A percentile compares a stretch with the other conserved stretches of the same genome.
phyloP scores from a whole-genome alignment of 2,329 filamentous ascomycete genomes.

The Aspergillus latus region DNA sequence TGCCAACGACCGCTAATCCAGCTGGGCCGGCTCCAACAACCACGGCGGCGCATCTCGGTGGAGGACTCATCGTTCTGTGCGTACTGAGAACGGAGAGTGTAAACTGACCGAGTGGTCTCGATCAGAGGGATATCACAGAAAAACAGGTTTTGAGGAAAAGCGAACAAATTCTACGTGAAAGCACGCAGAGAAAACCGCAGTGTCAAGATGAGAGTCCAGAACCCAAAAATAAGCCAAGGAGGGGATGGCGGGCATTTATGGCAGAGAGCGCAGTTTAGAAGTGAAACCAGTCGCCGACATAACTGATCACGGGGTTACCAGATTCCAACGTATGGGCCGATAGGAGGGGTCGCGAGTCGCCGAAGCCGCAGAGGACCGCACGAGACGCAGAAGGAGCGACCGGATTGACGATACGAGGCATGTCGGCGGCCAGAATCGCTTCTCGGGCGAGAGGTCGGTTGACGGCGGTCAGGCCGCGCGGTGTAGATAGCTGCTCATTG shows the following conservation, averaged over 20 bases:
- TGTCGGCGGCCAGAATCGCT: constrained; percentile 4
- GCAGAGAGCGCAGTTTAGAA: not conserved
- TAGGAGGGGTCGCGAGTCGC: constrained; percentile 3
- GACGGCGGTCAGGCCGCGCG: constrained; percentile 7
- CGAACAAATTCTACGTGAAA: constrained; percentile 7
- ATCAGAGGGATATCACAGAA: not conserved
- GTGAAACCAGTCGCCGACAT: constrained; percentile 5
- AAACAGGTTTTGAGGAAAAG: not conserved
- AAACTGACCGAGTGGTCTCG: not conserved
- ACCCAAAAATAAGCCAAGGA: not conserved
- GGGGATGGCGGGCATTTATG: constrained; percentile 9
- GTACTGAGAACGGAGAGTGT: not conserved
- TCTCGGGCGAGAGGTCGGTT: constrained; percentile 14
- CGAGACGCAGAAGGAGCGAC: not conserved
- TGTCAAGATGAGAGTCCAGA: constrained; percentile 2
- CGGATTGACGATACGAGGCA: constrained; percentile 12
- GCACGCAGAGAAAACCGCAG: constrained; percentile 7
- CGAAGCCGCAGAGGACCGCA: not conserved
- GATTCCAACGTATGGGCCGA: constrained; percentile 1
- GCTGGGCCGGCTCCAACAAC: constrained; percentile 61
- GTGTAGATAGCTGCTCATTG: not conserved
- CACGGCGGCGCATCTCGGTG: constrained; percentile 51
- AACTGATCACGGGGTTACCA: constrained; percentile 8
- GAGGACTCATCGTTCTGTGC: constrained; percentile 24
- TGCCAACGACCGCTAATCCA: constrained; percentile 62